phyloP scores from a whole-genome alignment of 2,329 filamentous ascomycete genomes.

The Penicillium paneum region DNA sequence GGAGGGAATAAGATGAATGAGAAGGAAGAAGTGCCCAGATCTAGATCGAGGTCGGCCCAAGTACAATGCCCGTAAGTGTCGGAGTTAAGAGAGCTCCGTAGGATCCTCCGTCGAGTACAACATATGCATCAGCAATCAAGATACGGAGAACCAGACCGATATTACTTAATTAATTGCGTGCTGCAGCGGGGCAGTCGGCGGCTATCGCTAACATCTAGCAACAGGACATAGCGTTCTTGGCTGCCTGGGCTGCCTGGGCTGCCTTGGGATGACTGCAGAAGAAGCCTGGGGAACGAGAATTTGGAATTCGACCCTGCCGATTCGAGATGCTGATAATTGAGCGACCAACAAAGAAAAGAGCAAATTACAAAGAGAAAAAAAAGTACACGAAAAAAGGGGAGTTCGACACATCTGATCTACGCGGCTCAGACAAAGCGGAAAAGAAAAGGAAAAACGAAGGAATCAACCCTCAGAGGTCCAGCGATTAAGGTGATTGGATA shows the following conservation, averaged over 20 bases:
- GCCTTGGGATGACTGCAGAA: not conserved
- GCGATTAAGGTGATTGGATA: slow-evolving; percentile 3
- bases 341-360: not conserved
- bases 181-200: slow-evolving; percentile 6
- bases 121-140: no score
- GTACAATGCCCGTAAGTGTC: not conserved
- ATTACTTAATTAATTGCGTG: slow-evolving; percentile 1
- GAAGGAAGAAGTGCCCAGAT: not conserved
- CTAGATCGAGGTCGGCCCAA: not conserved
- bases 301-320: not conserved
- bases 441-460: not conserved
- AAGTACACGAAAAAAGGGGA: not conserved
- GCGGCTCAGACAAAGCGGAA: slow-evolving; percentile 8
- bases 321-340: not conserved
- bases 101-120: no score
- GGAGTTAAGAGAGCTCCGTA: not conserved
- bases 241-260: no score
- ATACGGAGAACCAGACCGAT: no score
- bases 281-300: not conserved
- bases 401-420: slow-evolving; percentile 10
- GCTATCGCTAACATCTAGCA: slow-evolving; percentile 12
- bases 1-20: not conserved
- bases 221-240: slow-evolving; percentile 7
- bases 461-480: not conserved
- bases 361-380: not conserved